Percentiles rank a stretch among this genome's conserved stretches.
These are phyloP conservation scores for Stylosanthes scabra DNA, from an alignment of 331 rosid species.

Conservation along the genomic window DNA sequence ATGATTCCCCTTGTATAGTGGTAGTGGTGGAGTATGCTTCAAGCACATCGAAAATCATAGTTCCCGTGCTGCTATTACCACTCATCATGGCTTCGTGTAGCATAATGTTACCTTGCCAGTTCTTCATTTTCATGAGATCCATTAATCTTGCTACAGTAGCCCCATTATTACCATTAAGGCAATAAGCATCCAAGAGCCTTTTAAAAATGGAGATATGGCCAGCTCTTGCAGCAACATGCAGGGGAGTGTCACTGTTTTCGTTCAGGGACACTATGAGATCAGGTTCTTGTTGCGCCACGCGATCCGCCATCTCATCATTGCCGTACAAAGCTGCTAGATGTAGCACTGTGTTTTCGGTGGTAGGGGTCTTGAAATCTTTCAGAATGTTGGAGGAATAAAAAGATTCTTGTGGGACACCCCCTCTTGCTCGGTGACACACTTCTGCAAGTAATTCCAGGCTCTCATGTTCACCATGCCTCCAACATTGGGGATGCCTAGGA, in stretches of 20 bases:
- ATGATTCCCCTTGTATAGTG: no score
- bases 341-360: not conserved
- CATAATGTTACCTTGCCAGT: constrained; percentile 29
- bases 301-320: not conserved
- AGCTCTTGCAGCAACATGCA: constrained; percentile 41
- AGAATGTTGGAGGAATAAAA: not conserved
- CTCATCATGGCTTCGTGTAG: constrained; percentile 28
- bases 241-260: not conserved
- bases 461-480: not conserved
- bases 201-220: not conserved
- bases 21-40: no score
- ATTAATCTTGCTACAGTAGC: not conserved
- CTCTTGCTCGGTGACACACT: not conserved
- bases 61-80: not conserved
- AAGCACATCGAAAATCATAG: constrained; percentile 12
- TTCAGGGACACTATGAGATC: not conserved
- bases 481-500: not conserved
- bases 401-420: not conserved
- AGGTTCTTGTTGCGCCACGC: not conserved
- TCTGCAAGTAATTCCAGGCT: not conserved
- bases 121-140: not conserved
- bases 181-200: not conserved
- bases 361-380: not conserved
- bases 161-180: no score
- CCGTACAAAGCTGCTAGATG: constrained; percentile 18